Conservation (phyloP, 2,329 filamentous ascomycete genomes). For the Lasiodiplodia hormozganensis region DNA sequence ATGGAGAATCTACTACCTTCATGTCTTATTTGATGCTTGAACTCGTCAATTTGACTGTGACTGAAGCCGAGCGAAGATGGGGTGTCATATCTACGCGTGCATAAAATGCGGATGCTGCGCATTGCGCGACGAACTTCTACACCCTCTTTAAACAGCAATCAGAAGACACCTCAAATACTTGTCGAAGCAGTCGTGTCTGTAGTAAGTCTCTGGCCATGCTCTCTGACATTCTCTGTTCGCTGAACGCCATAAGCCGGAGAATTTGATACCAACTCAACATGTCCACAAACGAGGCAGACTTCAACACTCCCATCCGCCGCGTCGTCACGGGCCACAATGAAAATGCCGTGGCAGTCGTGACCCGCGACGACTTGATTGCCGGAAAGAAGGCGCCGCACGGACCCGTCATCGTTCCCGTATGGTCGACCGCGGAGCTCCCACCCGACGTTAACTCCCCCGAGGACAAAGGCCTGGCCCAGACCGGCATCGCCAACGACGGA, state of each 20-base stretch:
- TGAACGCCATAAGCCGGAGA: neutral
- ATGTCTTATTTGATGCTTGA: neutral
- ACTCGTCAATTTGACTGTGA: neutral
- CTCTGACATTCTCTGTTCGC: neutral
- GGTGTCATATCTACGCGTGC: neutral
- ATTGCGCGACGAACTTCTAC: neutral
- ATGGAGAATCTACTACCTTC: neutral
- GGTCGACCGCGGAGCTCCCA: slow-evolving; percentile 16
- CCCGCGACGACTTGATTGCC: neutral
- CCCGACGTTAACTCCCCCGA: slow-evolving; percentile 6
- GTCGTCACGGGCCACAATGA: slow-evolving; percentile 12
- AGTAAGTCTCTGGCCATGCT: neutral
- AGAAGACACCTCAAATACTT: neutral
- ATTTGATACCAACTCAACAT: neutral
- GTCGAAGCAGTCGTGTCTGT: neutral
- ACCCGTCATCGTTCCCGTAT: neutral
- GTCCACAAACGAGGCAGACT: slow-evolving; percentile 15
- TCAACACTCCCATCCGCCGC: slow-evolving; percentile 10
- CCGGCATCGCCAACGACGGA: slow-evolving; percentile 2
- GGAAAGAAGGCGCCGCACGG: slow-evolving; percentile 5
- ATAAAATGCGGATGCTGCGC: neutral
- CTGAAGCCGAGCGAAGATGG: neutral
- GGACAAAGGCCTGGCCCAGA: slow-evolving; percentile 1
- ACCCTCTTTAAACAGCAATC: neutral
- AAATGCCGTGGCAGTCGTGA: neutral